phyloP scores from a whole-genome alignment of 1,139 yeast species.

The Saccharomyces hybrid region DNA sequence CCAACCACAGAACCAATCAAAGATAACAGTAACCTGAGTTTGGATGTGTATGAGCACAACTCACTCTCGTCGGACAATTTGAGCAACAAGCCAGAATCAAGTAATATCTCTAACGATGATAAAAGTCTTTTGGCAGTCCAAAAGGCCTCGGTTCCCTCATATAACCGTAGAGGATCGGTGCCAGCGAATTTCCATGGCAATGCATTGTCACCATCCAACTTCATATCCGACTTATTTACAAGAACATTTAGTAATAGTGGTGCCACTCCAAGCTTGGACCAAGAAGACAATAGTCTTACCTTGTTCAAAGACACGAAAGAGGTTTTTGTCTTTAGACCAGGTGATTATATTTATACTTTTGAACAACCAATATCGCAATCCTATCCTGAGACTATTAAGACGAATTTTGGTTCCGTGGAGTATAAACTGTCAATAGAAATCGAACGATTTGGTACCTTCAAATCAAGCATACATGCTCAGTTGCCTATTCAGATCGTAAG shows the following conservation, averaged over 20 bases:
- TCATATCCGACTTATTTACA: not conserved
- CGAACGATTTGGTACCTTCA: conserved; percentile 69
- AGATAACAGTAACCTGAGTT: conserved; percentile 4
- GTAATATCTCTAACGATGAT: not conserved
- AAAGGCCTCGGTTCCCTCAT: not conserved
- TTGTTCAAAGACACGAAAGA: not conserved
- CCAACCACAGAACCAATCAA: conserved; percentile 4
- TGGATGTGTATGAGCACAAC: conserved; percentile 8
- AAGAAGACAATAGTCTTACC: conserved; percentile 3
- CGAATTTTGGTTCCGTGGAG: conserved; percentile 69
- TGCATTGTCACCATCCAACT: not conserved
- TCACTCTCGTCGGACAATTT: not conserved
- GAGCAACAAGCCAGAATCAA: not conserved
- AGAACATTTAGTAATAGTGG: not conserved
- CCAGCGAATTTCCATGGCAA: not conserved
- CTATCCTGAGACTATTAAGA: conserved; percentile 69
- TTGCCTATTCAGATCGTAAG: conserved; percentile 60
- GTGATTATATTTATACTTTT: conserved; percentile 83
- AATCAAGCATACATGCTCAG: conserved; percentile 56
- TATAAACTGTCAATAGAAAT: conserved; percentile 62
- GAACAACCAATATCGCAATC: conserved; percentile 81
- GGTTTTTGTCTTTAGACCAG: conserved; percentile 39
- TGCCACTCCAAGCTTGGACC: not conserved
- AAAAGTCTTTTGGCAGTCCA: not conserved
- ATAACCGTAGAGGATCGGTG: not conserved